Base-by-base conservation (phyloP, 169 alveolate genomes). In the Plasmodium relictum region DNA sequence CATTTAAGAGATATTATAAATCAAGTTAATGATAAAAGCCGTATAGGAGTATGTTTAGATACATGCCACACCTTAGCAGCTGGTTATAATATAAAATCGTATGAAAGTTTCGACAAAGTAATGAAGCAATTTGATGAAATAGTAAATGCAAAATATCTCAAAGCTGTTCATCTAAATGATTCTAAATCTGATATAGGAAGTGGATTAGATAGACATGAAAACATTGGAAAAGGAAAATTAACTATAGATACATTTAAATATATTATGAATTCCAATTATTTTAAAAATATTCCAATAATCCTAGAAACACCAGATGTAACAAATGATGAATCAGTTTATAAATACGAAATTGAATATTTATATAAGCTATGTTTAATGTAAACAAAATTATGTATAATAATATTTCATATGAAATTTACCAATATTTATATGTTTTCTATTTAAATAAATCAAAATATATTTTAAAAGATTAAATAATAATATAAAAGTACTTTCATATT, bases 41-140 rank as follows among this genome's bases (percentile, higher is more conserved):
- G 98, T 59, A 97, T 96, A 12, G 98, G 98, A 14, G 97, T 96
- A 20, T 96, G 98, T 69, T 93, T 96, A 16, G 98, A 96, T 61
- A 96, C 98, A n/a, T 96, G 98, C 61, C 98, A 96, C 62, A 95
- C 96, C 6, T 96, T 95, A 56, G 97, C 98, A 20, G 98, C 98
- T 5, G 98, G 98, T 0, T 95, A 93, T 91, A 97, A 96, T 90
- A 95, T 96, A 42, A 91, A 96, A 41, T 93, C 98, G 6, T 88
- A 61, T 48, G 96, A 89, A 18, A 89, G 87, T 41, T 96, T 96
- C 56, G 95, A 94, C 59, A 65, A 70, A 20, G 98, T 96, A 14
- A 94, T 96, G 97, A 71, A 93, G 56, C 65, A 93, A 50, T 96
- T 96, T 71, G 97, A 95, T 26, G 26, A 73, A 45, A 66, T 92